Conservation (phyloP, 805 yeast species). For the Saccharomycopsis fibuligera region DNA sequence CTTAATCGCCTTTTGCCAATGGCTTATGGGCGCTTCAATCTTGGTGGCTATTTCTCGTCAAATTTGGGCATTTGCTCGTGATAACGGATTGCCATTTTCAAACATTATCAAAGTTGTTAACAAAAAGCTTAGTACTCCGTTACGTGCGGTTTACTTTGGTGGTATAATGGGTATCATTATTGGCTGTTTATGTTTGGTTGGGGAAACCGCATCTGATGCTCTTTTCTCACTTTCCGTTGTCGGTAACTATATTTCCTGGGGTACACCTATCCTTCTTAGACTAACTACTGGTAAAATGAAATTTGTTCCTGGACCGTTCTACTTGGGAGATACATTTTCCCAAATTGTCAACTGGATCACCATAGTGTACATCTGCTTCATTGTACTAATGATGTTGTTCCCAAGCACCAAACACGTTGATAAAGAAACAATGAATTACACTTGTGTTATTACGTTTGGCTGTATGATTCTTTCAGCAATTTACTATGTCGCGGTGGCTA, state of each 20-base stretch:
- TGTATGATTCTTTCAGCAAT: slow-evolving; percentile 48
- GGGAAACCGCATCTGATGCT: slow-evolving; percentile 58
- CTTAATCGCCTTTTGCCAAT: slow-evolving; percentile 52
- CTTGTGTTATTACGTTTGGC: slow-evolving; percentile 57
- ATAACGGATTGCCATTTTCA: slow-evolving; percentile 63
- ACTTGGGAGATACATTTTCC: slow-evolving; percentile 43
- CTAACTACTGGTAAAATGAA: slow-evolving; percentile 42
- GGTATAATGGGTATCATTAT: slow-evolving; percentile 31
- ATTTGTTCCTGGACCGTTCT: slow-evolving; percentile 58
- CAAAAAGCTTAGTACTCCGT: slow-evolving; percentile 51
- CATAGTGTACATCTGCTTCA: slow-evolving; percentile 41
- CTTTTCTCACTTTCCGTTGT: slow-evolving; percentile 58
- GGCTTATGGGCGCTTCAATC: slow-evolving; percentile 58
- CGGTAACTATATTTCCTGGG: slow-evolving; percentile 60
- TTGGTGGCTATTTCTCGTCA: slow-evolving; percentile 60
- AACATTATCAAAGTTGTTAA: slow-evolving; percentile 51
- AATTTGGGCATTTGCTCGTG: slow-evolving; percentile 71
- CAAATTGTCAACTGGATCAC: slow-evolving; percentile 41
- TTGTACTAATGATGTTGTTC: slow-evolving; percentile 52
- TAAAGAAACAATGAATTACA: slow-evolving; percentile 56
- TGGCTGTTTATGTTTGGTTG: slow-evolving; percentile 55
- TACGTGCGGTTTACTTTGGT: slow-evolving; percentile 49
- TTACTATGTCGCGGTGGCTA: slow-evolving; percentile 48
- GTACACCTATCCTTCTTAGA: slow-evolving; percentile 49
- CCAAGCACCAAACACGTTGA: slow-evolving; percentile 37